Conservation (phyloP, 495 filamentous ascomycete species). For the Hypoxylon crocopeplum region DNA sequence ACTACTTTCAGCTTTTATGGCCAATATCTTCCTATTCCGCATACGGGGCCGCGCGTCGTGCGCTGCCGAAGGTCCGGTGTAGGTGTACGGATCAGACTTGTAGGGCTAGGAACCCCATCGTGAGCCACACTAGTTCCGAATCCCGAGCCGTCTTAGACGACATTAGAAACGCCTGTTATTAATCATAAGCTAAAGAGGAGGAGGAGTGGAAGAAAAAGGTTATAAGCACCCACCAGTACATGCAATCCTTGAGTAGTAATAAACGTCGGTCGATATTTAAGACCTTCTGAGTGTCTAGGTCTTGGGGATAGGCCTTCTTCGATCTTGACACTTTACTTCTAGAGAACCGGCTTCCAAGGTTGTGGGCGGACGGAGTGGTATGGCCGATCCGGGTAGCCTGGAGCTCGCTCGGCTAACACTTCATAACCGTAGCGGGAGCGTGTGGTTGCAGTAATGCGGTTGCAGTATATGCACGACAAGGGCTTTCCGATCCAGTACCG, state of each 20-base stretch:
- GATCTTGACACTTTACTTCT: constrained; percentile 6
- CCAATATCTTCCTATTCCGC: neutral
- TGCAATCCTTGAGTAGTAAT: neutral
- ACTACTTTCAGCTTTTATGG: neutral
- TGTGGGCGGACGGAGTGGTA: constrained; percentile 2
- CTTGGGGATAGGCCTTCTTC: constrained; percentile 17
- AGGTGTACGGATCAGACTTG: constrained; percentile 17
- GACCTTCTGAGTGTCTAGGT: neutral
- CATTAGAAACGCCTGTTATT: neutral
- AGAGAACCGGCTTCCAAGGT: constrained; percentile 12
- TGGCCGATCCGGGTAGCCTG: constrained; percentile 9
- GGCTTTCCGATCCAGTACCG: neutral
- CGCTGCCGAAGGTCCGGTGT: constrained; percentile 27
- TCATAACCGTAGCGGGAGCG: neutral
- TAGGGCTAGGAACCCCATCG: constrained; percentile 21
- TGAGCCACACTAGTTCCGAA: constrained; percentile 13
- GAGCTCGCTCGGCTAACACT: constrained; percentile 19
- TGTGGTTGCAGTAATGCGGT: constrained; percentile 8
- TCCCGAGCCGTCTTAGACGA: constrained; percentile 13
- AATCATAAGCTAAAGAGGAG: no score
- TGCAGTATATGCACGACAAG: constrained; percentile 19
- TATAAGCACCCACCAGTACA: neutral
- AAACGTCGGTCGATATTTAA: neutral
- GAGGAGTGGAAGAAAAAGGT: neutral
- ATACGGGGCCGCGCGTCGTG: constrained; percentile 36